Conservation (phyloP, 2,329 filamentous ascomycete genomes). For the Leptodontidium sp. region DNA sequence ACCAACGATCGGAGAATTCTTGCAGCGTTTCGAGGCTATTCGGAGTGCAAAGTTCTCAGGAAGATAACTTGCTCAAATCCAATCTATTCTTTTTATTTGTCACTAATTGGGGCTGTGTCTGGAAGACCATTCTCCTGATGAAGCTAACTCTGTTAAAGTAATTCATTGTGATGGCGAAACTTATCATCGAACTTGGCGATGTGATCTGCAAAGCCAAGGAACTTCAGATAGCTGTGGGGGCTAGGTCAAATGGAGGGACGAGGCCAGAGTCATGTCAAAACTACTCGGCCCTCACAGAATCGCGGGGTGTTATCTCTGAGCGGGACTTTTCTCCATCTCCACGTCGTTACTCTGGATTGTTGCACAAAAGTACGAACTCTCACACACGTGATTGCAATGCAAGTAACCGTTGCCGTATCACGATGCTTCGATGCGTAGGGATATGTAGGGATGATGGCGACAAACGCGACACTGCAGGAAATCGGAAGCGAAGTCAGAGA, state of each 20-base stretch:
- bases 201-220: constrained; percentile 16
- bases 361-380: background rate
- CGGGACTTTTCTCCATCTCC: background rate
- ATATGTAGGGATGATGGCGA: constrained; percentile 10
- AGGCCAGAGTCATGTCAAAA: constrained; percentile 13
- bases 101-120: background rate
- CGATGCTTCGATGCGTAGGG: background rate
- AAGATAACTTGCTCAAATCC: background rate
- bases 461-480: constrained; percentile 6
- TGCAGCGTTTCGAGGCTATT: background rate
- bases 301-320: constrained; percentile 11
- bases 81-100: background rate
- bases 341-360: constrained; percentile 1
- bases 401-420: constrained; percentile 1
- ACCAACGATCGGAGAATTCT: background rate
- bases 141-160: background rate
- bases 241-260: constrained; percentile 1
- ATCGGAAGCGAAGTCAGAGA: background rate
- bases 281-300: background rate
- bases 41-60: background rate
- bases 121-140: background rate
- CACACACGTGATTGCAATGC: constrained; percentile 2
- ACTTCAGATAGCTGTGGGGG: constrained; percentile 4
- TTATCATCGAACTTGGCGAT: background rate
- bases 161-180: background rate